Evolutionary conservation across 257 asterid species (phyloP), one percentile per base, ranked within the genome.

Genomic region (Solanum virginianum): DNA sequence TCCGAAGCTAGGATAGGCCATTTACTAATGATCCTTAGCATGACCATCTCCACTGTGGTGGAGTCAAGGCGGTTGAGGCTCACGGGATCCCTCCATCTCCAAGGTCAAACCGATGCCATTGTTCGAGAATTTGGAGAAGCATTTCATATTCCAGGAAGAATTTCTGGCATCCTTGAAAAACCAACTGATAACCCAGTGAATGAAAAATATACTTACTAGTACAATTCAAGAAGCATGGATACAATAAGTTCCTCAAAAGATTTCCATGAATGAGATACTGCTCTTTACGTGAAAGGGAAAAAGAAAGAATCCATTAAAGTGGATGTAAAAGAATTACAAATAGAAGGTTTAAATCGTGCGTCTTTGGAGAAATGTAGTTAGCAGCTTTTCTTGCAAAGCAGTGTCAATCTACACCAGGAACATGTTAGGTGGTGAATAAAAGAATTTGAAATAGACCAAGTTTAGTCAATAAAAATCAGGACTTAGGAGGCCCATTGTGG

Each of bases 401-500:
- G 63, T 77, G 63, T 26, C 62, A 53, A 77, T 53, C 82, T 77
- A 51, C 62, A 53, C 20, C 82, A 77, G 26, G 62, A 77, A 77
- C 65, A 66, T 49, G 85, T 26, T 83, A 53, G 57, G 20, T 49
- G 75, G 63, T 26, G 62, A 63, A 87, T 36, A n/a, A 86, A 87
- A 24, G 86, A 84, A 86, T 82, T 86, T 83, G 39, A 66, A 75
- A 41, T 89, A 70, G 86, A 87, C 94, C 91, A 86, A 59, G 80
- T 86, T 51, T 69, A 83, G 84, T 82, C 84, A 89, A 87, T 80
- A 87, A 71, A 90, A 84, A 71, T 90, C 92, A 18, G 90, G 91
- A 92, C 87, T 90, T 68, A 5, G 89, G 86, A 56, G 91, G 92
- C 69, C 32, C 81, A 82, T 53, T 80, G 87, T 86, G 89, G 87